Percentiles rank a stretch among this genome's conserved stretches.
Evolutionary conservation across 1,139 yeast species (phyloP).

Genomic region (Scheffersomyces segobiensis): DNA sequence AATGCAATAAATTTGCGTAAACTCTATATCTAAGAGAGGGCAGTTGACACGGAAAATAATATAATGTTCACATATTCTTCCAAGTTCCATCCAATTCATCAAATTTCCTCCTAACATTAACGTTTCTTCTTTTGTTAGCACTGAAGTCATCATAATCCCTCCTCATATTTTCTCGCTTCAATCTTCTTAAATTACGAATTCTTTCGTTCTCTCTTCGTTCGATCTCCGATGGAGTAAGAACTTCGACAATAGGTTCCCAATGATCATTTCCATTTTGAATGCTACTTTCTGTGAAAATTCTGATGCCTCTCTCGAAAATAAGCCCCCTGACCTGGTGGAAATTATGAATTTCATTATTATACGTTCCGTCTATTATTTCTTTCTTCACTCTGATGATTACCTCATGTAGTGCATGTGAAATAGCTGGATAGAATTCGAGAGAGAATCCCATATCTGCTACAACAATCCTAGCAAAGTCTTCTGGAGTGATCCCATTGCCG

Average conservation of each 20-base stretch:
- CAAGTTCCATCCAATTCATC: constrained; percentile 54
- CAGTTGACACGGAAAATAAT: not conserved
- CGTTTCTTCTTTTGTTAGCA: constrained; percentile 31
- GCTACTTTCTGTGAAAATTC: constrained; percentile 48
- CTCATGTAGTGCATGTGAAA: constrained; percentile 86
- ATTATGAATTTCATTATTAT: constrained; percentile 47
- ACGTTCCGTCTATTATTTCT: constrained; percentile 81
- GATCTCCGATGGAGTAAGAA: constrained; percentile 86
- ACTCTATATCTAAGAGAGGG: not conserved
- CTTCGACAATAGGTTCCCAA: constrained; percentile 90
- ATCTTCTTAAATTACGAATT: constrained; percentile 85
- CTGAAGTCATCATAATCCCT: constrained; percentile 48
- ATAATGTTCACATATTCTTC: constrained; percentile 12
- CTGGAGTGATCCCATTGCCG: constrained; percentile 72
- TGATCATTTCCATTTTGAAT: constrained; percentile 56
- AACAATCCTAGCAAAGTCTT: constrained; percentile 75
- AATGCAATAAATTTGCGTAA: not conserved
- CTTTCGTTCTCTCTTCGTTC: constrained; percentile 94
- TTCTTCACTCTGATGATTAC: constrained; percentile 71
- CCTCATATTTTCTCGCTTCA: constrained; percentile 85
- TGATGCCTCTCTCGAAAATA: constrained; percentile 44
- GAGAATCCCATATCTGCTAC: constrained; percentile 83
- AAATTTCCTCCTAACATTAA: constrained; percentile 47
- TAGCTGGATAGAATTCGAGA: constrained; percentile 87
- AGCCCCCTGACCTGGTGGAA: constrained; percentile 46